A percentile compares a stretch with the other conserved stretches of the same genome.
Evolutionary conservation across 129 eudicot species (phyloP).

Genomic region (Flaveria robusta): DNA sequence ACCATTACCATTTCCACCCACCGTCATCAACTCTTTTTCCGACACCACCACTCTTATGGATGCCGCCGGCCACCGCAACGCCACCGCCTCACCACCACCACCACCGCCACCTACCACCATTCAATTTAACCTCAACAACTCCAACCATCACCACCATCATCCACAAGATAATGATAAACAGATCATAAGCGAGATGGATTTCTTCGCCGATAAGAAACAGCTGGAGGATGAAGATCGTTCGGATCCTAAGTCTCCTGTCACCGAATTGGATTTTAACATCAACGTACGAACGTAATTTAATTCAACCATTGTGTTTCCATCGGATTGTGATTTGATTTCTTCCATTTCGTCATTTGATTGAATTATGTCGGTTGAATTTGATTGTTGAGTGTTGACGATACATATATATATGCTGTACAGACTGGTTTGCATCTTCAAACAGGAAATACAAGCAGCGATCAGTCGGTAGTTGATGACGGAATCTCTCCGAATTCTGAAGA

Average conservation of each 20-base stretch:
- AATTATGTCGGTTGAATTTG: slow-evolving; percentile 12
- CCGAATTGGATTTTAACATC: slow-evolving; percentile 47
- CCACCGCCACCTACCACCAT: slow-evolving; percentile 48
- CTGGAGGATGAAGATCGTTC: slow-evolving; percentile 22
- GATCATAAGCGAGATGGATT: slow-evolving; percentile 59
- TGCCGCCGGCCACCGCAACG: slow-evolving; percentile 27
- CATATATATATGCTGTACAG: slow-evolving; percentile 30
- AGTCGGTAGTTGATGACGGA: slow-evolving; percentile 64
- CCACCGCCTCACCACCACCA: slow-evolving; percentile 28
- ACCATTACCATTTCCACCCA: slow-evolving; percentile 13
- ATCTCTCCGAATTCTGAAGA: slow-evolving; percentile 54
- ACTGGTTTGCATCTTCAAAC: slow-evolving; percentile 69
- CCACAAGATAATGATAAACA: not conserved
- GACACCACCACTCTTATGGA: slow-evolving; percentile 36
- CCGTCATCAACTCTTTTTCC: slow-evolving; percentile 34
- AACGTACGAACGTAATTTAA: slow-evolving; percentile 49
- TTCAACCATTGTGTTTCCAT: not conserved
- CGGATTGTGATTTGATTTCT: too few species aligned
- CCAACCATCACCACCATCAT: slow-evolving; percentile 11
- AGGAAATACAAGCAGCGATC: slow-evolving; percentile 58
- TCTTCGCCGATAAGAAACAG: slow-evolving; percentile 49
- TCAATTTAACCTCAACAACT: slow-evolving; percentile 55
- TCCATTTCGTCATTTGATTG: not conserved
- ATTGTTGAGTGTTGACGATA: not conserved
- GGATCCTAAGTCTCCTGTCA: slow-evolving; percentile 20